These are phyloP conservation scores for Lodderomyces orthopsilosis DNA, from an alignment of 1,139 yeast species.

Conservation along the genomic window DNA sequence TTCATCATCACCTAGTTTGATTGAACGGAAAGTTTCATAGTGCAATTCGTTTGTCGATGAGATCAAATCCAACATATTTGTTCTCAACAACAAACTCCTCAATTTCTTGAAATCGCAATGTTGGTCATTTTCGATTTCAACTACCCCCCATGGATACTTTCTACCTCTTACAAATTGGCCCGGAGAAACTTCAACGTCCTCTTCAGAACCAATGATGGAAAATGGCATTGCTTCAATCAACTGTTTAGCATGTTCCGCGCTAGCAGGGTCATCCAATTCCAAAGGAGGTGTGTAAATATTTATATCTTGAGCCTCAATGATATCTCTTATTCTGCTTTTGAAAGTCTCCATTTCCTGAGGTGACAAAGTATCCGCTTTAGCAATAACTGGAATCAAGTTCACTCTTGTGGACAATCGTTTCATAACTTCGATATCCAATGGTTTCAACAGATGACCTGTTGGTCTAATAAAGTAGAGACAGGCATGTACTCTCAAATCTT, in stretches of 20 bases:
- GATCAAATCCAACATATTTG: slow-evolving; percentile 89
- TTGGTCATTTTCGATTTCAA: slow-evolving; percentile 92
- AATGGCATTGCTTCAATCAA: slow-evolving; percentile 92
- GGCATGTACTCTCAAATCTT: slow-evolving; percentile 92
- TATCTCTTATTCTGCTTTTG: slow-evolving; percentile 84
- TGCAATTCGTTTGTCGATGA: slow-evolving; percentile 88
- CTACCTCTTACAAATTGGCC: slow-evolving; percentile 85
- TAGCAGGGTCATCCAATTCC: slow-evolving; percentile 69
- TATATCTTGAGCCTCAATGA: slow-evolving; percentile 89
- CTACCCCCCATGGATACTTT: slow-evolving; percentile 96
- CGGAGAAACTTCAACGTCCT: slow-evolving; percentile 71
- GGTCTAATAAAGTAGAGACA: slow-evolving; percentile 95
- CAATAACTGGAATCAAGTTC: slow-evolving; percentile 91
- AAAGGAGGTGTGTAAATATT: slow-evolving; percentile 87
- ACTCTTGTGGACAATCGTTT: slow-evolving; percentile 83
- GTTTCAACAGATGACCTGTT: slow-evolving; percentile 91
- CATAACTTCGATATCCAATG: slow-evolving; percentile 93
- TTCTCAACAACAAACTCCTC: slow-evolving; percentile 82
- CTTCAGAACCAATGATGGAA: slow-evolving; percentile 88
- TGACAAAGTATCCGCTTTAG: slow-evolving; percentile 90
- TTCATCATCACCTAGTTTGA: slow-evolving; percentile 69
- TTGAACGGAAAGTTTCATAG: slow-evolving; percentile 82
- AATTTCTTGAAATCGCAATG: slow-evolving; percentile 95
- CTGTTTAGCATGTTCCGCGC: slow-evolving; percentile 78
- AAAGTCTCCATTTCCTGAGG: slow-evolving; percentile 78